Evolutionary conservation across 371 early-diverging fungal species (phyloP).

Genomic region (Parasitella parasitica): DNA sequence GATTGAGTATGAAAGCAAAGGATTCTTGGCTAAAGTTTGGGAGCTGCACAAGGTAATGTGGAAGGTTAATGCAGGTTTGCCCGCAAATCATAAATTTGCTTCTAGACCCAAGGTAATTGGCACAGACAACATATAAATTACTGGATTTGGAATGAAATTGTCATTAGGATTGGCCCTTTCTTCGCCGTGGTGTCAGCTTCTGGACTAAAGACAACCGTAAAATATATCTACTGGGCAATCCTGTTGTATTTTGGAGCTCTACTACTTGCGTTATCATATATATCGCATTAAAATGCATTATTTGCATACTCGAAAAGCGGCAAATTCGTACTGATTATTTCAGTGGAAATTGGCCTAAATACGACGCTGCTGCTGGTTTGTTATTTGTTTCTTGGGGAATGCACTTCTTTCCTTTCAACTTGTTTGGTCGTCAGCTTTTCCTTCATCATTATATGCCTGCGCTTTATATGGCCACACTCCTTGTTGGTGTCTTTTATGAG

Average conservation of each 20-base stretch:
- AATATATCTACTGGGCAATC: slow-evolving; percentile 96
- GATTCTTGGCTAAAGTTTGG: slow-evolving; percentile 80
- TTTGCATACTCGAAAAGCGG: slow-evolving; percentile 70
- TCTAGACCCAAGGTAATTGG: slow-evolving; percentile 60
- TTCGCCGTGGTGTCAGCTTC: slow-evolving; percentile 88
- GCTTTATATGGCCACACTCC: slow-evolving; percentile 78
- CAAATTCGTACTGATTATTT: slow-evolving; percentile 36
- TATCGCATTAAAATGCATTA: slow-evolving; percentile 54
- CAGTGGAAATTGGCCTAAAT: neutral
- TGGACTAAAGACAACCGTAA: slow-evolving; percentile 75
- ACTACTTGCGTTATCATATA: slow-evolving; percentile 65
- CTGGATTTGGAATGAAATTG: neutral
- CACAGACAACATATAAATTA: neutral
- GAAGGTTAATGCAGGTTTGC: slow-evolving; percentile 79
- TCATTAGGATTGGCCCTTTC: slow-evolving; percentile 72
- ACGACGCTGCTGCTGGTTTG: slow-evolving; percentile 65
- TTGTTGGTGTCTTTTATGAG: slow-evolving; percentile 72
- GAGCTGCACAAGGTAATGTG: slow-evolving; percentile 88
- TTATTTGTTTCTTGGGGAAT: slow-evolving; percentile 82
- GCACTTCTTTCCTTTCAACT: slow-evolving; percentile 96
- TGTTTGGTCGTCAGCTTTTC: slow-evolving; percentile 94
- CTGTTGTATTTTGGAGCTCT: slow-evolving; percentile 88
- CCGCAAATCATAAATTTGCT: slow-evolving; percentile 88
- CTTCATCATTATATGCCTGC: slow-evolving; percentile 98
- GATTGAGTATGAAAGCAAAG: slow-evolving; percentile 45